Evolutionary conservation across 2,329 filamentous ascomycete genomes (phyloP).

Genomic region (Fusarium stilboides): DNA sequence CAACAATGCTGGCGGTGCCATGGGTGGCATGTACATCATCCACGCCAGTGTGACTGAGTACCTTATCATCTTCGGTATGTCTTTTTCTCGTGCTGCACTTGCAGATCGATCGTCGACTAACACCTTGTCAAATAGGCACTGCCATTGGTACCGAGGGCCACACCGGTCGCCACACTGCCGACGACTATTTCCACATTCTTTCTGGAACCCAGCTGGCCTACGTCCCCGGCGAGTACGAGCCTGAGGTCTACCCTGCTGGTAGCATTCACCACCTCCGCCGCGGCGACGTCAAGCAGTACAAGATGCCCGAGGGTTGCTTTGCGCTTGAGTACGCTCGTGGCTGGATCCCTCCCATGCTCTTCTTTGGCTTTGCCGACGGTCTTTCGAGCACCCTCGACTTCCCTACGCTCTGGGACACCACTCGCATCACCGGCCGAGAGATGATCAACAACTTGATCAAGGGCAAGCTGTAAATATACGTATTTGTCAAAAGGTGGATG

Average conservation of each 20-base stretch:
- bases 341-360: conserved; percentile 94
- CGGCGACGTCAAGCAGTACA: conserved; percentile 85
- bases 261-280: conserved; percentile 80
- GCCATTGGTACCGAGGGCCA: conserved; percentile 90
- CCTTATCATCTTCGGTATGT: conserved; percentile 83
- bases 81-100: background rate
- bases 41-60: conserved; percentile 94
- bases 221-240: conserved; percentile 75
- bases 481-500: background rate
- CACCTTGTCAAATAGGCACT: conserved; percentile 63
- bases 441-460: conserved; percentile 81
- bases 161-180: conserved; percentile 88
- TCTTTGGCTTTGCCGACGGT: conserved; percentile 88
- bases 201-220: conserved; percentile 83
- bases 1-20: conserved; percentile 92
- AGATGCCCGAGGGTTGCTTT: conserved; percentile 82
- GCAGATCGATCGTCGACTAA: conserved; percentile 17
- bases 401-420: conserved; percentile 87
- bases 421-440: conserved; percentile 79
- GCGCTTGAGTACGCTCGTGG: conserved; percentile 88
- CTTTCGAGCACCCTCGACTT: conserved; percentile 87
- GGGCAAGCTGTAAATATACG: conserved; percentile 74
- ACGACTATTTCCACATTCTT: conserved; percentile 96
- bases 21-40: conserved; percentile 93
- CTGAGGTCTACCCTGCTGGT: conserved; percentile 79